Evolutionary conservation across 1,284 basidiomycete species (phyloP).

Genomic region (Pyrrhoderma lamaoense): DNA sequence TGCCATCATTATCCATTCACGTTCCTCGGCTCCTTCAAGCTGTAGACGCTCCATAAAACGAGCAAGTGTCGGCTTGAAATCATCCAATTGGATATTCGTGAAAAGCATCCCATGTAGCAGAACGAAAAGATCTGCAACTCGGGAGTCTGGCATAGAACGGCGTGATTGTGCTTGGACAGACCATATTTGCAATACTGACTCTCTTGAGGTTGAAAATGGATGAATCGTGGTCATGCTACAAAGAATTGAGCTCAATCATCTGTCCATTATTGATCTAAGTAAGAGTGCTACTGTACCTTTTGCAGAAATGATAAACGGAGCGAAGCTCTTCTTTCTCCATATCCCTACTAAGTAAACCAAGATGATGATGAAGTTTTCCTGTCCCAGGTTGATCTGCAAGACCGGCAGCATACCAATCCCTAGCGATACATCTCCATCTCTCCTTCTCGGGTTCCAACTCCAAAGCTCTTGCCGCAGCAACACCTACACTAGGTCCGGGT

Average conservation of each 20-base stretch:
- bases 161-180: slow-evolving; percentile 66
- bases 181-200: slow-evolving; percentile 84
- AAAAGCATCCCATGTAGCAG: slow-evolving; percentile 94
- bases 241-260: slow-evolving; percentile 16
- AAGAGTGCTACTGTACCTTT: slow-evolving; percentile 69
- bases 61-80: slow-evolving; percentile 74
- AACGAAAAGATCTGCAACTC: slow-evolving; percentile 78
- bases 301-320: slow-evolving; percentile 90
- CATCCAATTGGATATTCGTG: slow-evolving; percentile 89
- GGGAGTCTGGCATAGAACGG: slow-evolving; percentile 69
- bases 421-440: slow-evolving; percentile 83
- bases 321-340: slow-evolving; percentile 79
- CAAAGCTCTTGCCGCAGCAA: slow-evolving; percentile 80
- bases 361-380: slow-evolving; percentile 89
- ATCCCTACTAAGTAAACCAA: slow-evolving; percentile 84
- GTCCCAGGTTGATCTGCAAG: slow-evolving; percentile 84
- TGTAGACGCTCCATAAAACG: slow-evolving; percentile 83
- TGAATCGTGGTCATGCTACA: slow-evolving; percentile 81
- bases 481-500: slow-evolving; percentile 73
- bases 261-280: slow-evolving; percentile 6
- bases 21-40: slow-evolving; percentile 73
- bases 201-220: slow-evolving; percentile 79
- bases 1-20: slow-evolving; percentile 96
- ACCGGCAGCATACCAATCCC: slow-evolving; percentile 90
- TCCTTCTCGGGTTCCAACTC: slow-evolving; percentile 89